A percentile compares a stretch with the other conserved stretches of the same genome.
Conservation (phyloP, 2,329 filamentous ascomycete genomes). For the Alternaria triticimaculans region DNA sequence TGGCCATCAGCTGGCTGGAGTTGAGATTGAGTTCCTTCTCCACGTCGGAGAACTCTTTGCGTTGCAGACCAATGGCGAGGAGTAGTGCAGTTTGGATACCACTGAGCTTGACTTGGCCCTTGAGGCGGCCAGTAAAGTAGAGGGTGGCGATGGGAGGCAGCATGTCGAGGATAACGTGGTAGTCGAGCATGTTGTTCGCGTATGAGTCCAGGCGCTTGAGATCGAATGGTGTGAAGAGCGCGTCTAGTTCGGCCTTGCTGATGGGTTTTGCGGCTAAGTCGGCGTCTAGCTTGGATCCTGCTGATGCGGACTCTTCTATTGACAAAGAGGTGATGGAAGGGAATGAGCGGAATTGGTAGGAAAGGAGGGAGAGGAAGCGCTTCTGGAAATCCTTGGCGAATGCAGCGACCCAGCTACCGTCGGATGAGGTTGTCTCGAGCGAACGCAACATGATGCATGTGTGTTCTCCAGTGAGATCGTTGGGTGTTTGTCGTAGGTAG, state of each 20-base stretch:
- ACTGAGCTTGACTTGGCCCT: conserved; percentile 70
- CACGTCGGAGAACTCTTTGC: conserved; percentile 82
- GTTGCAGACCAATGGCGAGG: conserved; percentile 85
- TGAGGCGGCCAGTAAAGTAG: conserved; percentile 83
- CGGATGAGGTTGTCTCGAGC: conserved; percentile 59
- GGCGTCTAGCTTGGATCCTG: conserved; percentile 71
- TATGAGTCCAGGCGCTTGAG: conserved; percentile 95
- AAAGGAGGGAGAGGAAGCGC: conserved; percentile 87
- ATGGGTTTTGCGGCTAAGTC: conserved; percentile 62
- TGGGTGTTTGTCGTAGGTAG: conserved; percentile 92
- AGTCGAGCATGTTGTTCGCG: conserved; percentile 95
- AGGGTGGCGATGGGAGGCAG: conserved; percentile 81
- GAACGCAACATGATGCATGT: conserved; percentile 96
- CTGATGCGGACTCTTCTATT: conserved; percentile 83
- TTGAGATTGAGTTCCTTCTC: conserved; percentile 79
- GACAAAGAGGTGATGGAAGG: conserved; percentile 78
- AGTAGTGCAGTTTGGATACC: conserved; percentile 88
- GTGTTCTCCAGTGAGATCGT: conserved; percentile 95
- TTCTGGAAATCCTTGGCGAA: conserved; percentile 93
- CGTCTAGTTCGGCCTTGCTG: conserved; percentile 77
- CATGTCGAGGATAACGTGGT: conserved; percentile 95
- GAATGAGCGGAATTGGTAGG: conserved; percentile 91
- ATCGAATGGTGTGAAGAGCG: conserved; percentile 85
- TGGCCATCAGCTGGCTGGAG: conserved; percentile 82
- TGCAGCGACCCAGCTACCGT: conserved; percentile 87